Evolutionary conservation across 371 early-diverging fungal genomes (phyloP).

Genomic region (Mortierella sp.): DNA sequence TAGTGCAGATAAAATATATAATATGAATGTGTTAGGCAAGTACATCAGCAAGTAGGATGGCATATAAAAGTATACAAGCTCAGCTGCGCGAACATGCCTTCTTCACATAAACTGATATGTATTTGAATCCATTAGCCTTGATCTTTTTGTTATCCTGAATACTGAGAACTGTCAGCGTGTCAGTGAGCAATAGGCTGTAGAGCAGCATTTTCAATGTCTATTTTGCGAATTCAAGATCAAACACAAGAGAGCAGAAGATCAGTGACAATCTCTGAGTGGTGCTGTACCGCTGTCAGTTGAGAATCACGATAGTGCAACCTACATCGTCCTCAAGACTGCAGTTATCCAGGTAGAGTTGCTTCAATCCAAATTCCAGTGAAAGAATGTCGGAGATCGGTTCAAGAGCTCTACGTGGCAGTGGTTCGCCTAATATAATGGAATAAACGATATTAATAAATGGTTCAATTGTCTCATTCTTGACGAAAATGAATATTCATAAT

Average conservation of each 20-base stretch:
- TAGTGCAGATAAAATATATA: constrained; percentile 12
- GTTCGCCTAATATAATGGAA: constrained; percentile 19
- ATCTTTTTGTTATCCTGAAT: constrained; percentile 70
- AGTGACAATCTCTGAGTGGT: background rate
- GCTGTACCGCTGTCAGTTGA: background rate
- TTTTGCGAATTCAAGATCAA: background rate
- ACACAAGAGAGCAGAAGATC: background rate
- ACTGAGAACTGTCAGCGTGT: constrained; percentile 65
- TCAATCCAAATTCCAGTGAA: constrained; percentile 68
- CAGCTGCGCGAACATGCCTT: constrained; percentile 58
- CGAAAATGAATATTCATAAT: background rate
- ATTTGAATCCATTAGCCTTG: constrained; percentile 70
- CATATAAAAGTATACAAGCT: background rate
- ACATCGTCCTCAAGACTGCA: constrained; percentile 80
- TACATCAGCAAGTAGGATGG: background rate
- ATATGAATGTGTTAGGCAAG: background rate
- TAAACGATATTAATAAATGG: background rate
- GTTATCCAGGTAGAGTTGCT: constrained; percentile 64
- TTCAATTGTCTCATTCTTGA: background rate
- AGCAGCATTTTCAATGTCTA: constrained; percentile 74
- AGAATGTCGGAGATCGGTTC: constrained; percentile 75
- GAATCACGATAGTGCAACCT: constrained; percentile 8
- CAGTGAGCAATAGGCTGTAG: constrained; percentile 68
- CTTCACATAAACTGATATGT: constrained; percentile 75
- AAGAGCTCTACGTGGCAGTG: constrained; percentile 58